These are phyloP conservation scores for Venturiaceae sp. DNA, from an alignment of 2,329 filamentous ascomycete species.

Conservation along the genomic window DNA sequence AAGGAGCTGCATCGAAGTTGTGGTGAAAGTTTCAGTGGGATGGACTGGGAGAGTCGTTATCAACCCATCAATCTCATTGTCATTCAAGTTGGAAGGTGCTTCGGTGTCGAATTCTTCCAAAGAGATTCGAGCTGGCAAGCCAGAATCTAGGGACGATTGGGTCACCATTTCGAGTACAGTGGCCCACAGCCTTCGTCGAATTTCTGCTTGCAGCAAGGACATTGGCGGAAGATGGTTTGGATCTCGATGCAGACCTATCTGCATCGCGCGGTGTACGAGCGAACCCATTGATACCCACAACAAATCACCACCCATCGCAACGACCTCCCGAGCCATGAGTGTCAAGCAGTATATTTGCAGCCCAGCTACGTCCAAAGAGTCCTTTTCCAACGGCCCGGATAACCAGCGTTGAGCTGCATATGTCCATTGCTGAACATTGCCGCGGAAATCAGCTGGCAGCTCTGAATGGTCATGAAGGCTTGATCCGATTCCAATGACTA, in stretches of 20 bases:
- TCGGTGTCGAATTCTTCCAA: constrained; percentile 22
- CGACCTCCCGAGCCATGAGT: constrained; percentile 22
- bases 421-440: constrained; percentile 15
- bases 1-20: constrained; percentile 15
- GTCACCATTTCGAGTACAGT: constrained; percentile 25
- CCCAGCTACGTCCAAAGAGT: constrained; percentile 18
- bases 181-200: constrained; percentile 23
- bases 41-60: constrained; percentile 9
- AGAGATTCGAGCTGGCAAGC: constrained; percentile 19
- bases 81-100: constrained; percentile 13
- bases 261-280: constrained; percentile 19
- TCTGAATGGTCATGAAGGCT: background rate
- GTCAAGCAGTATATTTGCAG: constrained; percentile 25
- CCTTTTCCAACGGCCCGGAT: constrained; percentile 22
- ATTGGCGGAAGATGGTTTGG: constrained; percentile 16
- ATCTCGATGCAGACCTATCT: constrained; percentile 24
- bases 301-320: constrained; percentile 22
- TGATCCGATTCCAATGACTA: constrained; percentile 23
- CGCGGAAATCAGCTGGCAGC: background rate
- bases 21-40: constrained; percentile 12
- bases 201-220: constrained; percentile 13
- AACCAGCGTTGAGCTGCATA: constrained; percentile 27
- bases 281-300: constrained; percentile 25
- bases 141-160: constrained; percentile 22
- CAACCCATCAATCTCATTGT: constrained; percentile 16